These are phyloP conservation scores for Mycena rosella DNA, from an alignment of 768 basidiomycete species.

Conservation along the genomic window DNA sequence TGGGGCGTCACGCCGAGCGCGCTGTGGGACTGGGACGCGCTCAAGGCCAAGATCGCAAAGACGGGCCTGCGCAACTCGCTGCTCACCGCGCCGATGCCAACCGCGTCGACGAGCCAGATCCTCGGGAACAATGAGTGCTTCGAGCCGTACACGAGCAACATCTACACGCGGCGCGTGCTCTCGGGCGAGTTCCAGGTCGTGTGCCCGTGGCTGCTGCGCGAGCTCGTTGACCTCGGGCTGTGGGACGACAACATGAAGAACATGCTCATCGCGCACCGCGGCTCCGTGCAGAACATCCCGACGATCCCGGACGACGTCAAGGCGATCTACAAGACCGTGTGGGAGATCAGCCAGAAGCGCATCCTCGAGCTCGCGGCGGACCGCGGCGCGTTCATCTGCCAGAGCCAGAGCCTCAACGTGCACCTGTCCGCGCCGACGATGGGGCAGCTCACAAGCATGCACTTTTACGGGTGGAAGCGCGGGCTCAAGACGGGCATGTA, in stretches of 20 bases:
- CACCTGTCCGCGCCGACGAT: conserved; percentile 79
- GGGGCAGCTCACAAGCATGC: conserved; percentile 83
- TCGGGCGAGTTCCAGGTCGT: conserved; percentile 91
- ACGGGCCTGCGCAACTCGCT: conserved; percentile 82
- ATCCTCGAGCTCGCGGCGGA: conserved; percentile 86
- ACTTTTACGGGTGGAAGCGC: conserved; percentile 90
- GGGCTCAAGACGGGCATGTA: conserved; percentile 90
- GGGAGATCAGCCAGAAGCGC: conserved; percentile 89
- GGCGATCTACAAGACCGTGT: conserved; percentile 90
- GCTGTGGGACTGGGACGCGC: conserved; percentile 81
- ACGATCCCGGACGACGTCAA: conserved; percentile 80
- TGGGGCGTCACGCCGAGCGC: conserved; percentile 78
- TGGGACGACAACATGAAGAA: conserved; percentile 66
- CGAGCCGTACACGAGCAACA: conserved; percentile 89
- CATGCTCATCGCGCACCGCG: conserved; percentile 38
- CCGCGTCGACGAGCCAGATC: conserved; percentile 87
- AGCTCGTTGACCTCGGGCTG: conserved; percentile 82
- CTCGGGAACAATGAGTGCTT: conserved; percentile 90
- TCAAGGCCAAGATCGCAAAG: conserved; percentile 79
- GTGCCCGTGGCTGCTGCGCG: conserved; percentile 85
- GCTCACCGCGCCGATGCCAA: conserved; percentile 88
- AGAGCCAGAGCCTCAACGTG: conserved; percentile 84
- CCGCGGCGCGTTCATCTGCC: conserved; percentile 88
- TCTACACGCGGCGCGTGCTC: conserved; percentile 87
- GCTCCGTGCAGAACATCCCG: conserved; percentile 66